Conservation (phyloP, 2,329 filamentous ascomycete species). For the Dactylonectria macrodidyma region DNA sequence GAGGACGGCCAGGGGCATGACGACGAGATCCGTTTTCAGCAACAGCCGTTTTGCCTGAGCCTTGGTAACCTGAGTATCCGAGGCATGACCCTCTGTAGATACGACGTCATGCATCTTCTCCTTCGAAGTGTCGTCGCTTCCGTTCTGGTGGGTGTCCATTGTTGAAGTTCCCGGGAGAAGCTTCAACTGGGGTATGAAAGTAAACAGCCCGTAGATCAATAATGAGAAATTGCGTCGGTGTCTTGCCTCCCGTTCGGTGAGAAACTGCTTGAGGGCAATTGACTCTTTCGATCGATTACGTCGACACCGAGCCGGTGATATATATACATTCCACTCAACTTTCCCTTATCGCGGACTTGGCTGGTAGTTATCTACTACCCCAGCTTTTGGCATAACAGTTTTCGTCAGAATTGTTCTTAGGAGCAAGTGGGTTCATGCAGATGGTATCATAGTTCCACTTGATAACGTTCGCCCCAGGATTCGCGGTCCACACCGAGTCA, state of each 20-base stretch:
- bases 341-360: not conserved
- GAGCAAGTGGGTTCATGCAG: not conserved
- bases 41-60: constrained; percentile 28
- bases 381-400: constrained; percentile 4
- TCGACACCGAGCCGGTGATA: not conserved
- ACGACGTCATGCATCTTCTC: not conserved
- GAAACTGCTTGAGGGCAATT: not conserved
- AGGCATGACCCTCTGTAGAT: not conserved
- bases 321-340: not conserved
- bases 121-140: not conserved
- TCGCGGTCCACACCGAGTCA: constrained; percentile 11
- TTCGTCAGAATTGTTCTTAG: constrained; percentile 1
- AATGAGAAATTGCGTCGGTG: not conserved
- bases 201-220: not conserved
- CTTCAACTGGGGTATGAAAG: not conserved
- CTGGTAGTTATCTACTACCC: not conserved
- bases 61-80: constrained; percentile 16
- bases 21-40: constrained; percentile 35
- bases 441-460: constrained; percentile 14
- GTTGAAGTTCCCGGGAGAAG: not conserved
- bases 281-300: not conserved
- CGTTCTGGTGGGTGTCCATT: not conserved
- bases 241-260: not conserved
- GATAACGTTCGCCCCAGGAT: constrained; percentile 14
- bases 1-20: constrained; percentile 33